phyloP scores from a whole-genome alignment of 176 grass and related monocot genomes.

The Elaeis guineensis region DNA sequence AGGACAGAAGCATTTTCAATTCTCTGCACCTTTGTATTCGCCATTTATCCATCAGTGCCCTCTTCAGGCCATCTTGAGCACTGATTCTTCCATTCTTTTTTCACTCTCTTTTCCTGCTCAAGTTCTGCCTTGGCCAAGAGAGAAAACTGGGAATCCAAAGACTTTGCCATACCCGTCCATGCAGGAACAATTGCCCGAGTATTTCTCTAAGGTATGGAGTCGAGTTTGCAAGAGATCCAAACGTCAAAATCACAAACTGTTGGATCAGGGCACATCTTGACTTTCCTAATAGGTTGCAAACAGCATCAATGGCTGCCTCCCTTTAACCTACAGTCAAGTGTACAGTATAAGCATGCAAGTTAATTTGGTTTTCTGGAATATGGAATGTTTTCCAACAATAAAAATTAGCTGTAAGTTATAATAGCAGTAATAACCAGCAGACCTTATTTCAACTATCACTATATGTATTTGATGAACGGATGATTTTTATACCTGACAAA shows the following conservation, averaged over 20 bases:
- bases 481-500: no score
- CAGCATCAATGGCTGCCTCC: constrained; percentile 83
- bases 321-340: constrained; percentile 48
- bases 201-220: constrained; percentile 76
- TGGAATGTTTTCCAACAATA: no score
- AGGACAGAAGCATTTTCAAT: not conserved
- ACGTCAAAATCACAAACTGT: constrained; percentile 74
- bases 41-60: no score
- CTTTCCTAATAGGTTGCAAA: constrained; percentile 77
- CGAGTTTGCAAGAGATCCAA: constrained; percentile 80
- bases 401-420: no score
- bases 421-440: no score
- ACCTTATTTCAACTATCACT: no score
- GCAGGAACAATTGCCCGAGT: constrained; percentile 60
- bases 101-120: constrained; percentile 5
- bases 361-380: not conserved
- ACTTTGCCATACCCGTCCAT: constrained; percentile 50
- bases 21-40: not conserved
- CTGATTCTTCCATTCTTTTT: not conserved
- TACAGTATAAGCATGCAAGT: not conserved
- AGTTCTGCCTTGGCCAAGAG: constrained; percentile 13
- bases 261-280: constrained; percentile 71
- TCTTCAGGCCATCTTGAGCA: not conserved
- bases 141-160: constrained; percentile 67
- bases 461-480: no score